These are phyloP conservation scores for Termitomyces eurrhizus DNA, from an alignment of 768 basidiomycete species.

Conservation along the genomic window DNA sequence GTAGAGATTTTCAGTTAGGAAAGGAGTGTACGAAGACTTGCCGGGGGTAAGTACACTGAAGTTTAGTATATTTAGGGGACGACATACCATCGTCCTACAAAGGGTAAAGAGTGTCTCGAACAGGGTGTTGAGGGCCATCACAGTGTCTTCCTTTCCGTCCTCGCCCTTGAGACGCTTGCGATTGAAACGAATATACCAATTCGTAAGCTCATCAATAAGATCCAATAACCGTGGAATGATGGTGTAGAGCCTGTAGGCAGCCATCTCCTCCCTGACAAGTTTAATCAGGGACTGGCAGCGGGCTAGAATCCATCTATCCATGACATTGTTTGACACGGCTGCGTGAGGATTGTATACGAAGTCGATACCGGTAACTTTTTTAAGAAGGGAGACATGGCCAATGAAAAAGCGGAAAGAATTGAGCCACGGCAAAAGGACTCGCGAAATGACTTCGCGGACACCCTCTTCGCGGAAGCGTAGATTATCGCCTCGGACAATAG, in stretches of 20 bases:
- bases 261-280: conserved; percentile 92
- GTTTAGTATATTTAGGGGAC: background rate
- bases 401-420: conserved; percentile 99
- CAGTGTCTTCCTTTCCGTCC: conserved; percentile 84
- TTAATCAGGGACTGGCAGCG: conserved; percentile 96
- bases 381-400: conserved; percentile 84
- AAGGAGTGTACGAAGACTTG: conserved; percentile 97
- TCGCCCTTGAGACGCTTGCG: conserved; percentile 94
- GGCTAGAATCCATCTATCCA: conserved; percentile 98
- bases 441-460: conserved; percentile 92
- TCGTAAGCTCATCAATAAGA: conserved; percentile 93
- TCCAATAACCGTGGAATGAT: conserved; percentile 93
- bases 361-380: conserved; percentile 71
- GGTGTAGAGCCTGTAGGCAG: conserved; percentile 94
- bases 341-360: conserved; percentile 91
- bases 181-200: conserved; percentile 99
- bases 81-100: conserved; percentile 85
- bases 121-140: conserved; percentile 87
- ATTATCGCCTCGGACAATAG: conserved; percentile 96
- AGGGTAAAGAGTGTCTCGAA: conserved; percentile 95
- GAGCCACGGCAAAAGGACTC: conserved; percentile 97
- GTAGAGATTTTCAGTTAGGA: conserved; percentile 95
- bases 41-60: background rate
- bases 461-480: conserved; percentile 98
- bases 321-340: conserved; percentile 82